Evolutionary conservation across 176 grass and related monocot species (phyloP), one percentile per base, ranked within the genome.

Genomic region (Alloteropsis semialata): DNA sequence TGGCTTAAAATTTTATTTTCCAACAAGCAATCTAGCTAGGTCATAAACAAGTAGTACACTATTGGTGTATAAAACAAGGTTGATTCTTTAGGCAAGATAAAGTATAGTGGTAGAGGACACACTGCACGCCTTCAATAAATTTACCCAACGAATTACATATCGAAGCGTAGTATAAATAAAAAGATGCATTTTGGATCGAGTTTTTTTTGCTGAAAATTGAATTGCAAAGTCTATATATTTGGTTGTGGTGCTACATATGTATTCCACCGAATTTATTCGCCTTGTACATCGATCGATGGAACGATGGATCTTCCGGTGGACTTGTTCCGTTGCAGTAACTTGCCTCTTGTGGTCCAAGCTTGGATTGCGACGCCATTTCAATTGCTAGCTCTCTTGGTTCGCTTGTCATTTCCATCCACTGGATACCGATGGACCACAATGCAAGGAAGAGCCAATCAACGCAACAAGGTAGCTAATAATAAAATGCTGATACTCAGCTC

Each of bases 341-440:
- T 85, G 75, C 41, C 0, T 46, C 22, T 28, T 10, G 84, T 86
- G 84, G 84, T 86, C 84, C 84, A 73, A 86, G 14, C 44, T 30
- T 30, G 13, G 84, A 80, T 28, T 8, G 76, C n/a, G 76, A 86
- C 76, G 8, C 65, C 18, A 54, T 73, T 73, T 51, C 22, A 79
- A 65, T 64, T 77, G 43, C 43, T 18, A 18, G 1, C 67, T 85
- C 39, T 29, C 21, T 70, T 46, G 49, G 21, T 78, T 69, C 76
- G 24, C 22, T 69, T 68, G 61, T 30, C 69, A 63, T 49, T 25
- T 72, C 39, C 41, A 1, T 45, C 67, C 67, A 28, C 42, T 49
- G 54, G 65, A 62, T 17, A 70, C 16, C 69, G 1, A 41, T 41
- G 33, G 54, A 5, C 66, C 49, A 54, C 79, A 68, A 57, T 27